A percentile compares a stretch with the other conserved stretches of the same genome.
Conservation (phyloP, 768 basidiomycete species). For the Lactifluus echinatus region DNA sequence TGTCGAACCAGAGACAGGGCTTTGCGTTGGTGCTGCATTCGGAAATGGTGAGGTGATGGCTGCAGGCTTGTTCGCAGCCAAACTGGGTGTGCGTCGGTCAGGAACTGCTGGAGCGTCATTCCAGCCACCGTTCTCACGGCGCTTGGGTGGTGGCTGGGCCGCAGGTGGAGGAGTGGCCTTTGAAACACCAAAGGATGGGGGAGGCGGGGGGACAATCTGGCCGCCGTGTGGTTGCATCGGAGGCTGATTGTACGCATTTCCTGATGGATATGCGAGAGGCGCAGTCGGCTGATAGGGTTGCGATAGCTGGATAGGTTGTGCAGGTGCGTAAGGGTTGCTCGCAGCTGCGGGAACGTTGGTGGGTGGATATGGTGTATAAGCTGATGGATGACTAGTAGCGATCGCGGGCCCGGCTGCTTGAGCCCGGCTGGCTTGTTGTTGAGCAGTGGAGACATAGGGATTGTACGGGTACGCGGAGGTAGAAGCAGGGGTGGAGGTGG, state of each 20-base stretch:
- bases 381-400: constrained; percentile 16
- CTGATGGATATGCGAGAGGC: constrained; percentile 8
- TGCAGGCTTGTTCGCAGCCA: constrained; percentile 44
- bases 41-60: constrained; percentile 90
- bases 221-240: constrained; percentile 32
- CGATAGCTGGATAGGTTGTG: constrained; percentile 3
- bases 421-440: constrained; percentile 22
- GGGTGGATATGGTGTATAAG: constrained; percentile 21
- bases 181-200: constrained; percentile 33
- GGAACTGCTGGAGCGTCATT: constrained; percentile 72
- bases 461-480: constrained; percentile 6
- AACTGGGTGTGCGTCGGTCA: constrained; percentile 44
- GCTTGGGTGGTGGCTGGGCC: constrained; percentile 36
- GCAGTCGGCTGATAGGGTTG: constrained; percentile 10
- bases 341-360: constrained; percentile 11
- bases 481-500: constrained; percentile 5
- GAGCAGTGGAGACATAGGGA: constrained; percentile 20
- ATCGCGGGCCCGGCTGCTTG: constrained; percentile 15
- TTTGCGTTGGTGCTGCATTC: constrained; percentile 36
- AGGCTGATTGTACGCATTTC: constrained; percentile 17
- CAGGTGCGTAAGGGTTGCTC: constrained; percentile 22
- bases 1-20: constrained; percentile 20
- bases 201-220: constrained; percentile 32
- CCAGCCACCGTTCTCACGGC: constrained; percentile 73
- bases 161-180: constrained; percentile 44